Conservation (phyloP, 768 basidiomycete species). For the Lyophyllum atratum region DNA sequence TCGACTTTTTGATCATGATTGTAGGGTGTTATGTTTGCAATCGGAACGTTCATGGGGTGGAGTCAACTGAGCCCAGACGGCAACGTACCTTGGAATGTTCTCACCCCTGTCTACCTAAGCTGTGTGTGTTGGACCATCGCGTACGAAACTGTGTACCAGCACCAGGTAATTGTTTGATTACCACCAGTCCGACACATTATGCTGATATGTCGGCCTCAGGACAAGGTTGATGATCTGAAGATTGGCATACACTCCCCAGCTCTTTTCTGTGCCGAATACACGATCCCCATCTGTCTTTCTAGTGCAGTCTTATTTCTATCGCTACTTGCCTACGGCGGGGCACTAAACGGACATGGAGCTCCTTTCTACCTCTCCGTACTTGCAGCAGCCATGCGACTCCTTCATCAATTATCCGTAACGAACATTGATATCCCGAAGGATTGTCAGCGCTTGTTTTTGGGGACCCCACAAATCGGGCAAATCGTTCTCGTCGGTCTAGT, state of each 20-base stretch:
- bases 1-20: neutral
- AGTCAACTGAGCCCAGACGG: slow-evolving; percentile 24
- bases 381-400: slow-evolving; percentile 18
- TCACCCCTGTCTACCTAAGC: slow-evolving; percentile 25
- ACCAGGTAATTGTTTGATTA: slow-evolving; percentile 22
- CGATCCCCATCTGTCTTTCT: slow-evolving; percentile 46
- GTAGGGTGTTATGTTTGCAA: slow-evolving; percentile 34
- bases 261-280: slow-evolving; percentile 48
- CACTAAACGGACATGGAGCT: slow-evolving; percentile 43
- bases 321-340: slow-evolving; percentile 45
- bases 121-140: slow-evolving; percentile 31
- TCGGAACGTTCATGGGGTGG: slow-evolving; percentile 35
- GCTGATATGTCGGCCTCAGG: slow-evolving; percentile 38
- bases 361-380: slow-evolving; percentile 29
- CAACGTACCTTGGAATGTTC: slow-evolving; percentile 24
- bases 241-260: slow-evolving; percentile 63
- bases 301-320: slow-evolving; percentile 48
- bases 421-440: slow-evolving; percentile 28
- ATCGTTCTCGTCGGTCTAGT: slow-evolving; percentile 26
- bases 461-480: slow-evolving; percentile 28
- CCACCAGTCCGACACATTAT: neutral
- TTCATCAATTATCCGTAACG: slow-evolving; percentile 22
- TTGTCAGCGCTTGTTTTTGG: slow-evolving; percentile 27
- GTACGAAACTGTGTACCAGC: slow-evolving; percentile 35
- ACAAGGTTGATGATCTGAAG: slow-evolving; percentile 56